Evolutionary conservation across 306 rosid species (phyloP), one percentile per base, ranked within the genome.

Genomic region (Abrus precatorius): DNA sequence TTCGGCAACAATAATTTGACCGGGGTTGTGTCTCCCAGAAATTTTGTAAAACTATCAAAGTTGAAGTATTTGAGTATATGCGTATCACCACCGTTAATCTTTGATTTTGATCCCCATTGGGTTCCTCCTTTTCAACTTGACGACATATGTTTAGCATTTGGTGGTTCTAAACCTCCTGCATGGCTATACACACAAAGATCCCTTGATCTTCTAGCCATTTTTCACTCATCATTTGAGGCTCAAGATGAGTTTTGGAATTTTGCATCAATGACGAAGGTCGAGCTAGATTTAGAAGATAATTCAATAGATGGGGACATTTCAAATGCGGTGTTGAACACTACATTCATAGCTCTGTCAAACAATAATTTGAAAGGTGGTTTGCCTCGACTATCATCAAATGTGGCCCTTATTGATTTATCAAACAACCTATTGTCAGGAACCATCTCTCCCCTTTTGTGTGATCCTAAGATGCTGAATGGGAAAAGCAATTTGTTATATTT

Each of bases 341-440:
- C 40, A 5, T 3, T 38, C 54, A 14, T 40, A 55, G 0, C 0
- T 11, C 1, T 73, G 5, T 8, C 5, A 4, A 20, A 3, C 9
- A 73, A 73, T 73, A 2, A 10, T 8, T 6, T 73, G 41, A 73
- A 44, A 36, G 78, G 78, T 6, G 38, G 40, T 0, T 34, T 85
- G 1, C 85, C 88, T 33, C 80, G 44, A 3, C 50, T 74, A n/a
- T 41, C 69, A 20, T 0, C 83, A 9, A 77, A 85, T 40, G 65
- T 85, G 1, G 10, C 55, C 0, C 6, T 27, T 2, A 0, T 77
- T 2, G 12, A 43, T 9, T 5, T 81, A 2, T 27, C 49, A 0
- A 69, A 77, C 43, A 81, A 85, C 59, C 6, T 3, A 0, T 66
- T 85, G 32, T 72, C 85, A 5, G 85, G 85, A 13, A 71, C 80